Percentiles rank a stretch among this genome's conserved stretches.
phyloP scores from a whole-genome alignment of 371 early-diverging fungal genomes.

The Mortierella sp. region DNA sequence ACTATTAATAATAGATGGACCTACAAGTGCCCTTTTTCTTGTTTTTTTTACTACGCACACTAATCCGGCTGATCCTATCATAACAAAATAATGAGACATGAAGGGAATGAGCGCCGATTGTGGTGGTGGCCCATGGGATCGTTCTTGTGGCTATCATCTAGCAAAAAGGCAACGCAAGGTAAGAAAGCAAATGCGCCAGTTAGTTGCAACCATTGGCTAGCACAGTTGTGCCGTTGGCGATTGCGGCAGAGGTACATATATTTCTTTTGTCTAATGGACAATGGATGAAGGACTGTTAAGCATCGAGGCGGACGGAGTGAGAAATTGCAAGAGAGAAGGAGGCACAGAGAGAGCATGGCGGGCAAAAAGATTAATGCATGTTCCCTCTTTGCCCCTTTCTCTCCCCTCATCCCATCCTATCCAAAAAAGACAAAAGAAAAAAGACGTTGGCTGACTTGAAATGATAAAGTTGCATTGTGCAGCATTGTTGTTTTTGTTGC shows the following conservation, averaged over 20 bases:
- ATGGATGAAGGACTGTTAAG: not conserved
- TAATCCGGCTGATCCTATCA: not conserved
- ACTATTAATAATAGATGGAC: not conserved
- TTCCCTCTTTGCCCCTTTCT: not conserved
- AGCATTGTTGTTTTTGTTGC: not conserved
- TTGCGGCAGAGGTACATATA: not conserved
- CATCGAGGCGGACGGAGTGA: too few relatives aligned
- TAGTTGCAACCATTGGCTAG: too few relatives aligned
- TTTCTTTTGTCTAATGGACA: not conserved
- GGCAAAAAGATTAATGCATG: not conserved
- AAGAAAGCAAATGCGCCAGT: too few relatives aligned
- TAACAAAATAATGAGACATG: not conserved
- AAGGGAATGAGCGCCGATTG: not conserved
- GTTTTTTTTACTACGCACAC: not conserved
- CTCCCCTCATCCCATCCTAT: not conserved
- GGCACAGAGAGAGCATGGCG: not conserved
- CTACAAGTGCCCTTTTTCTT: not conserved
- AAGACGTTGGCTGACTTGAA: slow-evolving; percentile 10
- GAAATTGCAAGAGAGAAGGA: not conserved
- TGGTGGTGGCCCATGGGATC: too few relatives aligned
- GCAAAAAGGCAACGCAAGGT: too few relatives aligned
- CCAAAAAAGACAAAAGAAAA: not conserved
- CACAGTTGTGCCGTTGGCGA: too few relatives aligned
- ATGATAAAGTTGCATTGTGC: slow-evolving; percentile 8
- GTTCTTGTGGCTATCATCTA: too few relatives aligned